Evolutionary conservation across 441 rosid species (phyloP).

Genomic region (Bocquillonia castaneifolia): DNA sequence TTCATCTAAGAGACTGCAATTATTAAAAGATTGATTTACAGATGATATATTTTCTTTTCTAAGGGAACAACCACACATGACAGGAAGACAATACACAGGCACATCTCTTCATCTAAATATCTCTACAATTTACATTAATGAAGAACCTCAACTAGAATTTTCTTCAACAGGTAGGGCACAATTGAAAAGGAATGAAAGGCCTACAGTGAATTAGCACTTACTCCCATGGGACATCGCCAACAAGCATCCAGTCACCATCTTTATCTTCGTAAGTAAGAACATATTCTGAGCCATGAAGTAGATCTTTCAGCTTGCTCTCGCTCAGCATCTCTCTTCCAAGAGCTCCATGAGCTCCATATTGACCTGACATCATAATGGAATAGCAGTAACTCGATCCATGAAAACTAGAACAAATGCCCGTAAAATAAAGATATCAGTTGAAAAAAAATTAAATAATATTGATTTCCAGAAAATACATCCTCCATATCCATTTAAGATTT

Average conservation of each 20-base stretch:
- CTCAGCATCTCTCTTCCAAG: slow-evolving; percentile 46
- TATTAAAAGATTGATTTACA: too few species aligned
- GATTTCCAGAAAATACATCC: slow-evolving; percentile 2
- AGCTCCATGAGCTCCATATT: slow-evolving; percentile 52
- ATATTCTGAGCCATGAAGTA: slow-evolving; percentile 68
- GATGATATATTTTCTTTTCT: background rate
- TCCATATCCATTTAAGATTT: slow-evolving; percentile 9
- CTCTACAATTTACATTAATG: background rate
- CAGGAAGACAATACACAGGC: too few species aligned
- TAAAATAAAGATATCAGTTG: slow-evolving; percentile 2
- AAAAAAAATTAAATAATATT: background rate
- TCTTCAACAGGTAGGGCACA: background rate
- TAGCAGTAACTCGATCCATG: slow-evolving; percentile 19
- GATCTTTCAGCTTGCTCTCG: slow-evolving; percentile 64
- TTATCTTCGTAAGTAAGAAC: slow-evolving; percentile 70
- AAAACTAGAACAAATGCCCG: slow-evolving; percentile 11
- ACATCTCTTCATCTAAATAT: background rate
- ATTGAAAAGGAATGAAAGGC: background rate
- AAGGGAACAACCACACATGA: too few species aligned
- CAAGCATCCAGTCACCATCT: slow-evolving; percentile 82
- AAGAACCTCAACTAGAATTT: background rate
- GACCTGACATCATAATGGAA: slow-evolving; percentile 44
- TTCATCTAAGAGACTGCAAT: background rate
- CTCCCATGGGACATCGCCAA: slow-evolving; percentile 84
- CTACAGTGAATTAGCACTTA: slow-evolving; percentile 31